Evolutionary conservation across 2,329 filamentous ascomycete species (phyloP).

Genomic region (Diaporthe nobilis): DNA sequence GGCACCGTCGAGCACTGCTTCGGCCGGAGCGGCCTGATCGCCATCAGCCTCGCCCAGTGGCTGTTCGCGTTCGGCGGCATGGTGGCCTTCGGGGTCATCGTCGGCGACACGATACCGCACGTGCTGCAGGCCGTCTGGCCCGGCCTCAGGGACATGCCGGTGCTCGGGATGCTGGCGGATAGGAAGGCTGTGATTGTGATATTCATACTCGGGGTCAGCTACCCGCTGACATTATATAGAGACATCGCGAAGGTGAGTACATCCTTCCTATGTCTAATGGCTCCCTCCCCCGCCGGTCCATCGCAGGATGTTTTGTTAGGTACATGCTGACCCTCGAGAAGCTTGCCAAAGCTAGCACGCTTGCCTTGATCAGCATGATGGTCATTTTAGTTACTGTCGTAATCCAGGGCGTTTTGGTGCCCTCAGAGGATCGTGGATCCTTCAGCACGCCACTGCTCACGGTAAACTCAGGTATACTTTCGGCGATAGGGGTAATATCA

Average conservation of each 20-base stretch:
- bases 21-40: constrained; percentile 87
- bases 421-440: constrained; percentile 78
- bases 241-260: constrained; percentile 91
- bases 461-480: constrained; percentile 91
- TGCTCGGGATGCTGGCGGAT: constrained; percentile 86
- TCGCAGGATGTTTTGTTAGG: background rate
- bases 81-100: constrained; percentile 97
- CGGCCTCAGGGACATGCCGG: constrained; percentile 76
- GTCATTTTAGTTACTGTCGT: constrained; percentile 91
- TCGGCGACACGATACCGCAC: constrained; percentile 95
- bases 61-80: constrained; percentile 98
- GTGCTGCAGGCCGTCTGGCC: constrained; percentile 89
- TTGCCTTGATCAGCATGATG: constrained; percentile 93
- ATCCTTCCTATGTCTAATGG: background rate
- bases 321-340: constrained; percentile 35
- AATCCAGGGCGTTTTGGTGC: constrained; percentile 83
- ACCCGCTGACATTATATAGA: constrained; percentile 91
- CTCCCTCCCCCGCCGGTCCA: background rate
- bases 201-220: constrained; percentile 88
- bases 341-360: constrained; percentile 95
- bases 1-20: constrained; percentile 97
- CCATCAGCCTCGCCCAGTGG: constrained; percentile 94
- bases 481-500: constrained; percentile 97
- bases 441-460: constrained; percentile 79
- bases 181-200: constrained; percentile 88